Evolutionary conservation across 73 alveolate genomes (phyloP).

Genomic region (Symbiodinium natans): DNA sequence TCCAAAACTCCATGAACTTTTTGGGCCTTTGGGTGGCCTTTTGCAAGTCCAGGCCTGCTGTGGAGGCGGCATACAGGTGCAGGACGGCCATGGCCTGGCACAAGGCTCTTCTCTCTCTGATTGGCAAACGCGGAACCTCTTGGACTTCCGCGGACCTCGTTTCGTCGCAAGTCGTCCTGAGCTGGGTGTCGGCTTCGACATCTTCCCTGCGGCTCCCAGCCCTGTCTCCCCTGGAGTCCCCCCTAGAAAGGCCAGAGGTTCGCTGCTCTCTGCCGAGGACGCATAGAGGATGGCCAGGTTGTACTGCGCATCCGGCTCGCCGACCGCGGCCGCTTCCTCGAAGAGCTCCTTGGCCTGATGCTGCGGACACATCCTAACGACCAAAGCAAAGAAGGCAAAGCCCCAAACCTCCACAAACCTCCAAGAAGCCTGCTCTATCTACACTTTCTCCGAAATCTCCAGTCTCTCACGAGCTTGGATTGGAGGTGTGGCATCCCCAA

Average conservation of each 20-base stretch:
- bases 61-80: slow-evolving; percentile 89
- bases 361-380: neutral
- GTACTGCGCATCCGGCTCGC: slow-evolving; percentile 90
- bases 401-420: too few species aligned
- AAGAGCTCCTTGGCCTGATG: slow-evolving; percentile 87
- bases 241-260: neutral
- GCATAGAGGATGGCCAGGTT: slow-evolving; percentile 91
- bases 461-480: too few species aligned
- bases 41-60: slow-evolving; percentile 10
- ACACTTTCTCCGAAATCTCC: too few species aligned
- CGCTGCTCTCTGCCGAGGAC: slow-evolving; percentile 23
- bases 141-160: neutral
- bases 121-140: too few species aligned
- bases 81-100: slow-evolving; percentile 84
- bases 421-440: too few species aligned
- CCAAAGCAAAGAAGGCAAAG: neutral
- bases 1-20: too few species aligned
- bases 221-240: neutral
- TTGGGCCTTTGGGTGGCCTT: too few species aligned
- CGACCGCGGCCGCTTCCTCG: slow-evolving; percentile 71
- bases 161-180: slow-evolving; percentile 9
- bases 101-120: neutral
- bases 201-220: neutral
- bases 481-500: too few species aligned
- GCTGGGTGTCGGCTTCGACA: neutral